Conservation (phyloP, 2,329 filamentous ascomycete species). For the Ascochyta koolunga region DNA sequence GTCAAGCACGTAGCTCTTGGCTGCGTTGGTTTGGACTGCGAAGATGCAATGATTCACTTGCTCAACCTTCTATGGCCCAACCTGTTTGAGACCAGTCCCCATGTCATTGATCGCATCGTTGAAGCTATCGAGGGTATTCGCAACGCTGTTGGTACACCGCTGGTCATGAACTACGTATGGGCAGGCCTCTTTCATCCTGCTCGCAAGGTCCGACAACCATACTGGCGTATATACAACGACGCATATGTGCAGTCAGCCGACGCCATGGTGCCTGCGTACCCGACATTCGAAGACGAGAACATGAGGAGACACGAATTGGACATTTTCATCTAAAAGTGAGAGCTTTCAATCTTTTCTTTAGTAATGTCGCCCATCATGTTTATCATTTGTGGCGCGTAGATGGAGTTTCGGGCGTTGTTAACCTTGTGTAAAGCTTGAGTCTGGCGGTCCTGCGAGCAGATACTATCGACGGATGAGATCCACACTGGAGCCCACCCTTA, state of each 20-base stretch:
- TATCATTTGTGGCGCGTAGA: conserved; percentile 3
- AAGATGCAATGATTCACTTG: conserved; percentile 97
- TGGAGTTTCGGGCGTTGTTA: conserved; percentile 17
- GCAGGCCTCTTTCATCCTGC: conserved; percentile 96
- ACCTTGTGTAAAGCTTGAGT: conserved; percentile 10
- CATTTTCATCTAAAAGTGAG: conserved; percentile 69
- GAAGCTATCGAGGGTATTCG: conserved; percentile 96
- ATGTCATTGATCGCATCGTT: conserved; percentile 97
- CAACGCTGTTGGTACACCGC: conserved; percentile 87
- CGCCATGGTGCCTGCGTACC: conserved; percentile 96
- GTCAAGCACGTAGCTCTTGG: conserved; percentile 98
- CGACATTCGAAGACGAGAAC: conserved; percentile 79
- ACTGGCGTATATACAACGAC: conserved; percentile 97
- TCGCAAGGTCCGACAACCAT: conserved; percentile 89
- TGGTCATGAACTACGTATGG: conserved; percentile 98
- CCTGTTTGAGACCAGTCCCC: conserved; percentile 94
- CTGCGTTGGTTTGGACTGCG: conserved; percentile 95
- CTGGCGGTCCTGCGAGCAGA: too few relatives aligned
- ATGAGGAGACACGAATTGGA: conserved; percentile 80
- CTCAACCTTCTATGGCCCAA: conserved; percentile 97
- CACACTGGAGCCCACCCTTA: neutral
- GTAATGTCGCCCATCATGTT: conserved; percentile 4
- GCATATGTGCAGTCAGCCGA: conserved; percentile 94
- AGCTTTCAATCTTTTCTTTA: conserved; percentile 3
- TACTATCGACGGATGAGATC: too few relatives aligned